phyloP scores from a whole-genome alignment of 2,329 filamentous ascomycete species.

The Penicillium sp. region DNA sequence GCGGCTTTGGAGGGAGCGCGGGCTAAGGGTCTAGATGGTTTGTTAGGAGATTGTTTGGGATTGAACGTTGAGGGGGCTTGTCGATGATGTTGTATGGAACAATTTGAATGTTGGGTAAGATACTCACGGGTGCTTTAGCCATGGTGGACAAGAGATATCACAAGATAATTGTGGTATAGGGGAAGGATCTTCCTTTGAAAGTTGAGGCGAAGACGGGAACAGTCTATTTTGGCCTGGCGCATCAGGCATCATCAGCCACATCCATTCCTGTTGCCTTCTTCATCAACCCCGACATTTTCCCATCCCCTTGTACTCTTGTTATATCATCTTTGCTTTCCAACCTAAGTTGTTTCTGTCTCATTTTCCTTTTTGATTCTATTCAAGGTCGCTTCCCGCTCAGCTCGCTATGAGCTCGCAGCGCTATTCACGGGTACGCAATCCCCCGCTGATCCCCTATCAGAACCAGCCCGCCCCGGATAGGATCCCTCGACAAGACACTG shows the following conservation, averaged over 20 bases:
- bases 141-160: constrained; percentile 17
- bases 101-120: background rate
- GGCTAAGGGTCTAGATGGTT: constrained; percentile 25
- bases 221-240: constrained; percentile 11
- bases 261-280: constrained; percentile 26
- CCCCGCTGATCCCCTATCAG: constrained; percentile 22
- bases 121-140: constrained; percentile 27
- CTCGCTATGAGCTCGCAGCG: constrained; percentile 52
- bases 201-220: constrained; percentile 9
- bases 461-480: constrained; percentile 11
- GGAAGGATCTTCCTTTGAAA: background rate
- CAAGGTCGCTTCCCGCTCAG: constrained; percentile 31
- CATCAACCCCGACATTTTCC: constrained; percentile 22
- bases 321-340: constrained; percentile 16
- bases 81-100: background rate
- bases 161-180: background rate
- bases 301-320: constrained; percentile 20
- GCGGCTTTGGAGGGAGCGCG: constrained; percentile 35
- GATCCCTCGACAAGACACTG: constrained; percentile 13
- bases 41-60: constrained; percentile 8
- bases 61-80: background rate
- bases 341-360: constrained; percentile 13
- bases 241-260: constrained; percentile 23
- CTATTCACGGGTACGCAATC: constrained; percentile 47
- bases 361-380: constrained; percentile 22